Percentiles rank a stretch among this genome's conserved stretches.
phyloP scores from a whole-genome alignment of 1,284 basidiomycete genomes.

The Macrocybe sp. region DNA sequence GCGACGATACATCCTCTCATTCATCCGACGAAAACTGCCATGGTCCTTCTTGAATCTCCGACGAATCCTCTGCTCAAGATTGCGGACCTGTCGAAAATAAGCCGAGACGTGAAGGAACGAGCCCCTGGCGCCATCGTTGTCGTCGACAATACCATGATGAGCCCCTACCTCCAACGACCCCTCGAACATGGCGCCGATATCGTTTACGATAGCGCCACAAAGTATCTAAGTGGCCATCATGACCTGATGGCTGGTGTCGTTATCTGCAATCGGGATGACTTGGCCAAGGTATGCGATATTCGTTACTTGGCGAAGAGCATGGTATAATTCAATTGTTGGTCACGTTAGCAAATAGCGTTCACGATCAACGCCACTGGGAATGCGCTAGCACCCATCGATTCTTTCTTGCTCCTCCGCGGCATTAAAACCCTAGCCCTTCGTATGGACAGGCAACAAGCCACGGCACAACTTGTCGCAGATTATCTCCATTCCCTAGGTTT shows the following conservation, averaged over 20 bases:
- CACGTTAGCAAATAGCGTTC: slow-evolving; percentile 76
- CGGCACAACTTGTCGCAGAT: slow-evolving; percentile 80
- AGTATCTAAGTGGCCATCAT: slow-evolving; percentile 97
- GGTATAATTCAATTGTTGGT: not conserved
- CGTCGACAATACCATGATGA: slow-evolving; percentile 99
- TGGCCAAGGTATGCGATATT: slow-evolving; percentile 64
- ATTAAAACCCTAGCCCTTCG: slow-evolving; percentile 96
- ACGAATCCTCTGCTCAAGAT: slow-evolving; percentile 98
- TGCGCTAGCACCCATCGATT: slow-evolving; percentile 92
- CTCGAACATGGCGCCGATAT: slow-evolving; percentile 95
- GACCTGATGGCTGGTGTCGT: slow-evolving; percentile 98
- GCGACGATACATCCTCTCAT: slow-evolving; percentile 60
- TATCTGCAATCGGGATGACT: slow-evolving; percentile 87
- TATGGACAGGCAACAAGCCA: slow-evolving; percentile 92
- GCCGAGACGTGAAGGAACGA: slow-evolving; percentile 74
- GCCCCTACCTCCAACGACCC: slow-evolving; percentile 94
- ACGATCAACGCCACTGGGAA: slow-evolving; percentile 98
- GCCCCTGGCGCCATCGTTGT: slow-evolving; percentile 84
- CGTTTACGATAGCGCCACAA: slow-evolving; percentile 97
- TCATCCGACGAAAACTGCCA: slow-evolving; percentile 70
- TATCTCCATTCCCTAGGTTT: slow-evolving; percentile 90
- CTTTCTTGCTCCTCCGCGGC: slow-evolving; percentile 92
- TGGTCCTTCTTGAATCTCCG: slow-evolving; percentile 96
- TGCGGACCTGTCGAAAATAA: slow-evolving; percentile 83
- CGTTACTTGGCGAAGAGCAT: slow-evolving; percentile 6